Evolutionary conservation across 495 filamentous ascomycete species (phyloP).

Genomic region (Penicillium robsamsonii): DNA sequence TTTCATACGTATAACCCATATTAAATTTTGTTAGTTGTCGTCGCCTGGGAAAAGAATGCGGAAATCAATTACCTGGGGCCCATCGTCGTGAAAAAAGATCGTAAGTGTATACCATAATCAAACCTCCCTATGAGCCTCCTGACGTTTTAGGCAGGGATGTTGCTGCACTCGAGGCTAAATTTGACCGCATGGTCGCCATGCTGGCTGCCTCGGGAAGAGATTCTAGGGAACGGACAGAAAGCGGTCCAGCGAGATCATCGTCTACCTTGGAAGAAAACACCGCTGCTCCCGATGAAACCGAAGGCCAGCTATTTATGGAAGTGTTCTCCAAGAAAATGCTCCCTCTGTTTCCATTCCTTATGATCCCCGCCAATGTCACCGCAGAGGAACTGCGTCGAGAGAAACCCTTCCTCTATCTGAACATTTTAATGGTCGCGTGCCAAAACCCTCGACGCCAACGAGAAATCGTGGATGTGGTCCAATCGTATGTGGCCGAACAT

Average conservation of each 20-base stretch:
- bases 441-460: slow-evolving; percentile 22
- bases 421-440: slow-evolving; percentile 38
- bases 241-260: background rate
- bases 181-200: slow-evolving; percentile 27
- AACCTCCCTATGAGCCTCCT: background rate
- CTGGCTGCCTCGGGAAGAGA: slow-evolving; percentile 20
- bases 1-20: background rate
- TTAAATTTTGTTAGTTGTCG: slow-evolving; percentile 18
- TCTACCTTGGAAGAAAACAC: slow-evolving; percentile 1
- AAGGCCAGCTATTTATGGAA: slow-evolving; percentile 16
- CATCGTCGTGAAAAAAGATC: slow-evolving; percentile 19
- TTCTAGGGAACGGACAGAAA: slow-evolving; percentile 6
- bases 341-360: slow-evolving; percentile 40
- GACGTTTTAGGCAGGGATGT: slow-evolving; percentile 16
- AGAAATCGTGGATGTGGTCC: slow-evolving; percentile 20
- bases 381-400: slow-evolving; percentile 28
- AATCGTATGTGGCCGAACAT: slow-evolving; percentile 31
- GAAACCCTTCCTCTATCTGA: slow-evolving; percentile 38
- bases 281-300: background rate
- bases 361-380: slow-evolving; percentile 26
- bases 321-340: slow-evolving; percentile 19
- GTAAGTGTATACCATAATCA: slow-evolving; percentile 13
- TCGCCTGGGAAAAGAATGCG: slow-evolving; percentile 27
- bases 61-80: slow-evolving; percentile 22
- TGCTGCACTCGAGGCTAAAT: slow-evolving; percentile 21